These are phyloP conservation scores for Pythium apleroticum DNA, from an alignment of 352 stramenopile species.

Conservation along the genomic window DNA sequence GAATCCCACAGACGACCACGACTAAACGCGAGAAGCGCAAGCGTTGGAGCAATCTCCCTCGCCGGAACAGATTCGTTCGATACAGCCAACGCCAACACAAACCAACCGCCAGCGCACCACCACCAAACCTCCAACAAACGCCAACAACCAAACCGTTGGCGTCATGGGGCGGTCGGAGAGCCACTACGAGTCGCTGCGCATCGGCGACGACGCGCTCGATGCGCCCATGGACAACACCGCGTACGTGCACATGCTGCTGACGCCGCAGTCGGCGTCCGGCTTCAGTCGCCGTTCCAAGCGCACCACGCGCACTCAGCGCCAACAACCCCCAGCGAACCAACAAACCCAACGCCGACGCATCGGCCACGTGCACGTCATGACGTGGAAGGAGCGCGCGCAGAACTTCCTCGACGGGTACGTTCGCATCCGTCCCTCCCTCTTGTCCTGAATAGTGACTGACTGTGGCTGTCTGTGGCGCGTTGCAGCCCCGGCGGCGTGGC, in stretches of 20 bases:
- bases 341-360: constrained; percentile 25
- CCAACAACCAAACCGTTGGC: background rate
- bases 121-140: background rate
- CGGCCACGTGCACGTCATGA: constrained; percentile 42
- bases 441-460: background rate
- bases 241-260: constrained; percentile 15
- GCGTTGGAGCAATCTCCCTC: background rate
- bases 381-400: constrained; percentile 44
- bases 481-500: constrained; percentile 31
- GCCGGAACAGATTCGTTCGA: background rate
- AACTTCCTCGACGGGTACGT: constrained; percentile 43
- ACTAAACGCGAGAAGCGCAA: background rate
- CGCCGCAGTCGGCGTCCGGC: constrained; percentile 8
- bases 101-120: background rate
- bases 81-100: background rate
- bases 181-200: constrained; percentile 15
- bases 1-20: background rate
- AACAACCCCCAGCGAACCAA: constrained; percentile 1
- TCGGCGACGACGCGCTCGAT: background rate
- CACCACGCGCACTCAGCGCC: constrained; percentile 3
- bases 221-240: background rate
- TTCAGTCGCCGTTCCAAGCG: constrained; percentile 10
- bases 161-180: background rate
- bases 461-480: background rate
- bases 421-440: background rate